Evolutionary conservation across 2,329 filamentous ascomycete species (phyloP).

Genomic region (Torrubiella hemipterigena): DNA sequence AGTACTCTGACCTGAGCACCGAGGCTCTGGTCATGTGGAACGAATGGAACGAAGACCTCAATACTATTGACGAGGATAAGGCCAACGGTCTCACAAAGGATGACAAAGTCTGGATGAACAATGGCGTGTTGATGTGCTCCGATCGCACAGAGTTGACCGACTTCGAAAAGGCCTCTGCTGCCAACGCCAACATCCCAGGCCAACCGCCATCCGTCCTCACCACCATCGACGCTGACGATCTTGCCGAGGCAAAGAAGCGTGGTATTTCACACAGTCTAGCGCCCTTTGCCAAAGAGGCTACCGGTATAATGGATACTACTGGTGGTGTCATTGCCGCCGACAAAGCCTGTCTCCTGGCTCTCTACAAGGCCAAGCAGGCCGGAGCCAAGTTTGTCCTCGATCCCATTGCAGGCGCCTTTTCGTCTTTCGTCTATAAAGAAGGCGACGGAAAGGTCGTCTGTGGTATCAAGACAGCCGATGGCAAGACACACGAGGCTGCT

Average conservation of each 20-base stretch:
- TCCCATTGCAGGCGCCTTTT: constrained; percentile 15
- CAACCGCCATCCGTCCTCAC: constrained; percentile 21
- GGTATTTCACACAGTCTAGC: constrained; percentile 20
- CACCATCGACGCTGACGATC: constrained; percentile 15
- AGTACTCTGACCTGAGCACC: constrained; percentile 31
- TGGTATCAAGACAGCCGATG: constrained; percentile 27
- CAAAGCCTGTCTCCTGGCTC: constrained; percentile 31
- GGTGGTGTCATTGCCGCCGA: constrained; percentile 33
- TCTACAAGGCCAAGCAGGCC: constrained; percentile 25
- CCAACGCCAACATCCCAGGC: constrained; percentile 22
- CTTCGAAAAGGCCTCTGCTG: constrained; percentile 23
- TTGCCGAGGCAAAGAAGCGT: constrained; percentile 13
- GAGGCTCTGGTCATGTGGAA: constrained; percentile 30
- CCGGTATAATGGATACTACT: constrained; percentile 31
- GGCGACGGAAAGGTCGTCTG: constrained; percentile 12
- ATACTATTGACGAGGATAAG: constrained; percentile 12
- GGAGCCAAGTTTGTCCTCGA: constrained; percentile 31
- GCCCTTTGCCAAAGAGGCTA: constrained; percentile 20
- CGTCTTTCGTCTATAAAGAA: constrained; percentile 11
- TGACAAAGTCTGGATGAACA: constrained; percentile 25
- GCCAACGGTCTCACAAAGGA: constrained; percentile 22
- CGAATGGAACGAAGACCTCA: constrained; percentile 30
- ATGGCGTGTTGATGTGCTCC: constrained; percentile 19
- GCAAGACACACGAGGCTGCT: constrained; percentile 16
- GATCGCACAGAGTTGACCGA: constrained; percentile 11